Evolutionary conservation across 352 stramenopile genomes (phyloP).

Genomic region (Globisporangium ultimum): DNA sequence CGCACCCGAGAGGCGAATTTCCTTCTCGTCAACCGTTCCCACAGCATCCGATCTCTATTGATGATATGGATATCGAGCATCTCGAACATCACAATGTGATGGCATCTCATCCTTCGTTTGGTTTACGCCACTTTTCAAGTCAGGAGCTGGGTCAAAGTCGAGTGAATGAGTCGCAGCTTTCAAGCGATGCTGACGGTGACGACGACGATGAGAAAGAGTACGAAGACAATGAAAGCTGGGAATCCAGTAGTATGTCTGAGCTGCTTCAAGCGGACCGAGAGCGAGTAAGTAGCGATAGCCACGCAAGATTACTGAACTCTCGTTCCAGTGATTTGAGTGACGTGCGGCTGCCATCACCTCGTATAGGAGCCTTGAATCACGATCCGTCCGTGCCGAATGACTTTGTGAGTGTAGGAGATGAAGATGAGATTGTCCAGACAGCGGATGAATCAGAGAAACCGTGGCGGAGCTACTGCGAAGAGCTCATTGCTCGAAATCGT

Average conservation of each 20-base stretch:
- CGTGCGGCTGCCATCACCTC: too few species aligned
- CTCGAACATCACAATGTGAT: background rate
- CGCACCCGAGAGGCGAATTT: background rate
- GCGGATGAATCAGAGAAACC: constrained; percentile 31
- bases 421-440: background rate
- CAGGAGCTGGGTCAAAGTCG: background rate
- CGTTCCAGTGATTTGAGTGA: too few species aligned
- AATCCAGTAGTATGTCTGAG: background rate
- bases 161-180: constrained; percentile 14
- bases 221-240: constrained; percentile 1
- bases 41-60: constrained; percentile 5
- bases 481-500: constrained; percentile 66
- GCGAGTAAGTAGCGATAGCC: too few species aligned
- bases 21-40: background rate
- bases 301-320: too few species aligned
- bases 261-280: background rate
- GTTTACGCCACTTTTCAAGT: background rate
- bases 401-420: background rate
- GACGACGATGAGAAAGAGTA: constrained; percentile 15
- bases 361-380: too few species aligned
- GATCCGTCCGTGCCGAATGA: background rate
- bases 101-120: too few species aligned
- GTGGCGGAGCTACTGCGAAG: constrained; percentile 72
- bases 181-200: constrained; percentile 9
- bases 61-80: constrained; percentile 3